Evolutionary conservation across 768 basidiomycete species (phyloP), one percentile per base, ranked within the genome.

Genomic region (Kwoniella sp.): DNA sequence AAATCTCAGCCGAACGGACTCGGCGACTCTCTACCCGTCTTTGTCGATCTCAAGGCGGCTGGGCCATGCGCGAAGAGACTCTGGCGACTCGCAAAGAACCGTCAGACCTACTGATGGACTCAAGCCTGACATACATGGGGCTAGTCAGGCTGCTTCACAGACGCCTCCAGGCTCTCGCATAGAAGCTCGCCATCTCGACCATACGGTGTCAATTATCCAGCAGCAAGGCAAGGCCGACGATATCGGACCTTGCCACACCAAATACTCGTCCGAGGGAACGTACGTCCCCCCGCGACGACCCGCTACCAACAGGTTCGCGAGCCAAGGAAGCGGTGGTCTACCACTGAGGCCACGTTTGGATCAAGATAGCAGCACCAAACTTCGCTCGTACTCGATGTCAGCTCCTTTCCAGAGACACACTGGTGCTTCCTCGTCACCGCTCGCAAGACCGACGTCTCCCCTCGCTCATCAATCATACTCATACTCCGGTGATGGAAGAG

Each of bases 71-170:
- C 41, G 41, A 20, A 8, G 41, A 45, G 41, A 45, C 15, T 64
- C 63, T n/a, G 45, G 38, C n/a, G 63, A 64, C 37, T 64, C 63
- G 15, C 53, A 58, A 20, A 41, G 47, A 30, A 64, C 63, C 9
- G 31, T 64, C 30, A 57, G 45, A 50, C 34, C 53, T 3, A 22
- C 9, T 4, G 53, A 55, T n/a, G 53, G 53, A 9, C 20, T 29
- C 9, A n/a, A 5, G 2, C 30, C 53, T 4, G 13, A 11, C 7
- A 3, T 45, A 7, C 41, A 7, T 11, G 4, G 4, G 8, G 41
- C 15, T 17, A 7, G 20, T 11, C 15, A 7, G 3, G 41, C 41
- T 45, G 8, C 41, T 45, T 45, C 41, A 45, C 20, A 4, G 4
- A 11, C 41, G 3, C 4, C 41, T 45, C 20, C 41, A 45, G 4